phyloP scores from a whole-genome alignment of 1,284 basidiomycete species.

The Apiotrichum brassicae region DNA sequence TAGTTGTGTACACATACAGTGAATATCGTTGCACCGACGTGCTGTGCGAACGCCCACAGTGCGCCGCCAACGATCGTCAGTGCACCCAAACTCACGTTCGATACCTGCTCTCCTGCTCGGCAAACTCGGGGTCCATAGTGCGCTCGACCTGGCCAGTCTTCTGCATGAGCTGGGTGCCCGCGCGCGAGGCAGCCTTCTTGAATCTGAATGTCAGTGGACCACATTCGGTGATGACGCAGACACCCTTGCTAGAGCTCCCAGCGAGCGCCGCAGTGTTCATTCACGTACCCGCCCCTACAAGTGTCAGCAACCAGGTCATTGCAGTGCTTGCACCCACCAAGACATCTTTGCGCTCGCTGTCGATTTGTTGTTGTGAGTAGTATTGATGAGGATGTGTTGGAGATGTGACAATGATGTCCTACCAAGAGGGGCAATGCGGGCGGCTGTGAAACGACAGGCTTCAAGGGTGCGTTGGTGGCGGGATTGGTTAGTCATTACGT shows the following conservation, averaged over 20 bases:
- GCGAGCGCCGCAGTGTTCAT: not conserved
- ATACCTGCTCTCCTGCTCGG: conserved; percentile 86
- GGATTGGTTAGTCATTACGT: too few relatives aligned
- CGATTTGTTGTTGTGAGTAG: too few relatives aligned
- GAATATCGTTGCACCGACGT: too few relatives aligned
- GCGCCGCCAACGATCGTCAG: too few relatives aligned
- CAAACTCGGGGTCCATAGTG: conserved; percentile 89
- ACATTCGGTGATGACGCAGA: not conserved
- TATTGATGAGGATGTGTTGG: too few relatives aligned
- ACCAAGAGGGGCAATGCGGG: too few relatives aligned
- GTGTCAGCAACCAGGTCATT: not conserved
- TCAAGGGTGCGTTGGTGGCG: too few relatives aligned
- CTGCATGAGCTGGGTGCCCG: conserved; percentile 87
- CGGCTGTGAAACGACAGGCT: too few relatives aligned
- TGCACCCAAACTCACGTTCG: conserved; percentile 60
- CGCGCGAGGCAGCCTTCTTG: conserved; percentile 89
- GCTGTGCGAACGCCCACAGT: too few relatives aligned
- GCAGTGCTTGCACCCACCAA: not conserved
- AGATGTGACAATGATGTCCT: too few relatives aligned
- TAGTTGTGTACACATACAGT: too few relatives aligned
- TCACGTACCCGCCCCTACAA: not conserved
- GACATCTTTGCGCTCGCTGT: not conserved
- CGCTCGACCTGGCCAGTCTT: conserved; percentile 97
- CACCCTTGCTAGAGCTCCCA: not conserved
- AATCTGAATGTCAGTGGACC: conserved; percentile 54